A percentile compares a stretch with the other conserved stretches of the same genome.
Conservation (phyloP, 2,329 filamentous ascomycete genomes). For the Xylaria digitata region DNA sequence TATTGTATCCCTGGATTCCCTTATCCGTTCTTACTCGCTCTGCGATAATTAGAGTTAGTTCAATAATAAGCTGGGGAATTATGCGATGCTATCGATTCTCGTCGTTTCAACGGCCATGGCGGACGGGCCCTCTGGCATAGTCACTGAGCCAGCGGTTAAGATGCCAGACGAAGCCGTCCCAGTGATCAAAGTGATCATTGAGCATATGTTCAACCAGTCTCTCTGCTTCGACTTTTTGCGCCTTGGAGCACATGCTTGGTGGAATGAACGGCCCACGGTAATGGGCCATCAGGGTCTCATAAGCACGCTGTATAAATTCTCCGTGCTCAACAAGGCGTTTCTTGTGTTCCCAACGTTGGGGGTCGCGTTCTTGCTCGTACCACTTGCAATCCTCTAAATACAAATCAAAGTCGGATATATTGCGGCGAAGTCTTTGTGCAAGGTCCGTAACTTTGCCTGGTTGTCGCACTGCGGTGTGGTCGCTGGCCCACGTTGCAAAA, state of each 20-base stretch:
- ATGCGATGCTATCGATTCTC: no score
- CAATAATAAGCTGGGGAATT: no score
- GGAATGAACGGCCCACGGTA: background rate
- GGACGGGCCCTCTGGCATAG: background rate
- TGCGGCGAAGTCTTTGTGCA: background rate
- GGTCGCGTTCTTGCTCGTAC: no score
- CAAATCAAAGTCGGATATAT: background rate
- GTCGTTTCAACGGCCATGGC: no score
- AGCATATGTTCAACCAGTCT: background rate
- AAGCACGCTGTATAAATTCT: background rate
- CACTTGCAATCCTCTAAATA: background rate
- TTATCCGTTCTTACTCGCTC: no score
- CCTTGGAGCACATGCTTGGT: background rate
- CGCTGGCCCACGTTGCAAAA: background rate
- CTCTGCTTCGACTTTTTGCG: background rate
- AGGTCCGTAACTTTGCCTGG: slow-evolving; percentile 1
- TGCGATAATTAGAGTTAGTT: no score
- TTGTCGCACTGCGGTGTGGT: background rate
- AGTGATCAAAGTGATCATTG: background rate
- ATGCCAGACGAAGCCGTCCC: slow-evolving; percentile 4
- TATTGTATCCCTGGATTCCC: no score
- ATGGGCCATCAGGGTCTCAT: background rate
- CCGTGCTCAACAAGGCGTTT: background rate
- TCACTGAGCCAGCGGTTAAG: background rate
- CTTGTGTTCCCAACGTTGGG: no score